These are phyloP conservation scores for Russula vinacea DNA, from an alignment of 768 basidiomycete genomes.

Conservation along the genomic window DNA sequence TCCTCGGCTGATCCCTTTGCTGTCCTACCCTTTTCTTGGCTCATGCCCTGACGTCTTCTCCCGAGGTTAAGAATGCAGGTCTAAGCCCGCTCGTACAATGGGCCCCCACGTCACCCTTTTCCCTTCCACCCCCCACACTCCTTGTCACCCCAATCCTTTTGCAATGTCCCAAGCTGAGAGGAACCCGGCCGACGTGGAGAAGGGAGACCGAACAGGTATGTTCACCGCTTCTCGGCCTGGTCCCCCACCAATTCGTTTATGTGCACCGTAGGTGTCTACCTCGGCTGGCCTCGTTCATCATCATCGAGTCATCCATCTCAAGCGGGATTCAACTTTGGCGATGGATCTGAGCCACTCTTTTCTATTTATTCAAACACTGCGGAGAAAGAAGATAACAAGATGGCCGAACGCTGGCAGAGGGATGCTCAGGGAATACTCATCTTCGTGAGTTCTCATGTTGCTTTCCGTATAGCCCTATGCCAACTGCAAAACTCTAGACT, in stretches of 20 bases:
- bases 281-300: background rate
- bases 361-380: background rate
- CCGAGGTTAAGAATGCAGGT: background rate
- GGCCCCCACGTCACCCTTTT: background rate
- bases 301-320: background rate
- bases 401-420: slow-evolving; percentile 3
- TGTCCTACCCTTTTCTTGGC: no score
- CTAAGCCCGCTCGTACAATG: background rate
- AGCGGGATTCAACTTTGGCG: background rate
- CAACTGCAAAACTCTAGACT: background rate
- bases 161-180: background rate
- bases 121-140: background rate
- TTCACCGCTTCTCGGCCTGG: background rate
- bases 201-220: background rate
- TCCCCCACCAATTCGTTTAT: background rate
- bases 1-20: background rate
- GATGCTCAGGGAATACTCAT: background rate
- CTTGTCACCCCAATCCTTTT: background rate
- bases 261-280: background rate
- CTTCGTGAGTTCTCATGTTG: background rate
- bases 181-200: background rate
- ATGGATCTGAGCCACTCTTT: slow-evolving; percentile 1
- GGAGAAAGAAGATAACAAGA: background rate
- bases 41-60: background rate
- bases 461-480: background rate